Evolutionary conservation across 768 basidiomycete species (phyloP).

Genomic region (Mycena rebaudengoi): DNA sequence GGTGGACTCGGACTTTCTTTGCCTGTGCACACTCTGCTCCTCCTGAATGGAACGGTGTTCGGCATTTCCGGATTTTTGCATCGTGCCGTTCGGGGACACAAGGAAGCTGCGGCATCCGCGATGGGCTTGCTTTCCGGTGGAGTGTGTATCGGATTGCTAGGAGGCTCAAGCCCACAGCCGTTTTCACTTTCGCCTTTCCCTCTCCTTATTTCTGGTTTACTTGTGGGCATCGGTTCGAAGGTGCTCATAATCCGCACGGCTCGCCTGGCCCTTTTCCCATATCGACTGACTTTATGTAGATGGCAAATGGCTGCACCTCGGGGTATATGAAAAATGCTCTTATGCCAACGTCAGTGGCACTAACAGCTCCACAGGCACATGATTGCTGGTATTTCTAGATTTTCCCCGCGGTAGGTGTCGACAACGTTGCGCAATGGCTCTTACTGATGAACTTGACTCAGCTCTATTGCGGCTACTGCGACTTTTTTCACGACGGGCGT

Average conservation of each 20-base stretch:
- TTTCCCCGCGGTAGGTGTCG: slow-evolving; percentile 57
- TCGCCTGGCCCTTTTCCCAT: slow-evolving; percentile 1
- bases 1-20: slow-evolving; percentile 63
- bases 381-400: slow-evolving; percentile 65
- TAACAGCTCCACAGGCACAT: slow-evolving; percentile 56
- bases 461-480: slow-evolving; percentile 63
- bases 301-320: slow-evolving; percentile 72
- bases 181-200: slow-evolving; percentile 36
- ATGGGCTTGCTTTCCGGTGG: slow-evolving; percentile 62
- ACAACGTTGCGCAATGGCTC: neutral
- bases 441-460: slow-evolving; percentile 31
- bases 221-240: slow-evolving; percentile 68
- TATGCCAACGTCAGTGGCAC: neutral
- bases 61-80: slow-evolving; percentile 72
- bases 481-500: slow-evolving; percentile 61
- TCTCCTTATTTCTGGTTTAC: slow-evolving; percentile 56
- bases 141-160: slow-evolving; percentile 48
- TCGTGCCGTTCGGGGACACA: slow-evolving; percentile 52
- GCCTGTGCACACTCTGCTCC: slow-evolving; percentile 58
- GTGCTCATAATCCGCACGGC: slow-evolving; percentile 35
- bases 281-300: slow-evolving; percentile 37
- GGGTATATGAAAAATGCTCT: slow-evolving; percentile 47
- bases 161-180: slow-evolving; percentile 41
- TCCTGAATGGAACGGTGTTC: slow-evolving; percentile 64
- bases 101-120: slow-evolving; percentile 51